phyloP scores from a whole-genome alignment of 768 basidiomycete species.

The Tephrocybe sp. region DNA sequence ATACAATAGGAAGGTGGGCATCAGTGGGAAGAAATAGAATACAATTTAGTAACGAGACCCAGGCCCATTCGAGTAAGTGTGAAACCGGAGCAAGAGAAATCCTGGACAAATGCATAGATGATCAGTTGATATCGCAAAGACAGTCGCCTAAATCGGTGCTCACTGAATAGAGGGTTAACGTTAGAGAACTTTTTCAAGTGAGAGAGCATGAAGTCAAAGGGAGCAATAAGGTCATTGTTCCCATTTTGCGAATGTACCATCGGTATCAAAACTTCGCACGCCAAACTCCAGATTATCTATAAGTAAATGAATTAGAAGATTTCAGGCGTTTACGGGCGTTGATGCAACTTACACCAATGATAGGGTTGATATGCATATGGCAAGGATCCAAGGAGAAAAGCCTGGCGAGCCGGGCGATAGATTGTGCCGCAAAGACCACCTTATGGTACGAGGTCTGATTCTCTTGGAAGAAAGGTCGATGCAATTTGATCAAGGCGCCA shows the following conservation, averaged over 20 bases:
- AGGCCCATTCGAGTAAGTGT: no score
- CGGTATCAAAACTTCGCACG: neutral
- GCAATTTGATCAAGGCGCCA: constrained; percentile 5
- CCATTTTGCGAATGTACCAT: neutral
- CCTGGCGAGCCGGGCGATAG: constrained; percentile 1
- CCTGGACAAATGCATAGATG: no score
- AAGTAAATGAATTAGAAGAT: neutral
- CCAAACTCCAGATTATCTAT: neutral
- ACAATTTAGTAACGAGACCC: no score
- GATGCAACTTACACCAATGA: constrained; percentile 3
- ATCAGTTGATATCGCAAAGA: neutral
- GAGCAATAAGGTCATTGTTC: neutral
- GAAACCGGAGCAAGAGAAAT: no score
- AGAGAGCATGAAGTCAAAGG: neutral
- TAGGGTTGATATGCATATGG: constrained; percentile 1
- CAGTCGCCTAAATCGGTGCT: neutral
- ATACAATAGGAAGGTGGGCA: no score
- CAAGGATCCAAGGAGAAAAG: neutral
- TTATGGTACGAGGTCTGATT: neutral
- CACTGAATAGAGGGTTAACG: neutral
- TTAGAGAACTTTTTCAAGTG: neutral
- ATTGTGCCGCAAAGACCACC: neutral
- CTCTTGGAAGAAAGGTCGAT: neutral
- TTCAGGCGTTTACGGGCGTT: neutral
- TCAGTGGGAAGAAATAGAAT: no score